These are phyloP conservation scores for Hamamelis virginiana DNA, from an alignment of 164 flowering plant genomes.

Conservation along the genomic window DNA sequence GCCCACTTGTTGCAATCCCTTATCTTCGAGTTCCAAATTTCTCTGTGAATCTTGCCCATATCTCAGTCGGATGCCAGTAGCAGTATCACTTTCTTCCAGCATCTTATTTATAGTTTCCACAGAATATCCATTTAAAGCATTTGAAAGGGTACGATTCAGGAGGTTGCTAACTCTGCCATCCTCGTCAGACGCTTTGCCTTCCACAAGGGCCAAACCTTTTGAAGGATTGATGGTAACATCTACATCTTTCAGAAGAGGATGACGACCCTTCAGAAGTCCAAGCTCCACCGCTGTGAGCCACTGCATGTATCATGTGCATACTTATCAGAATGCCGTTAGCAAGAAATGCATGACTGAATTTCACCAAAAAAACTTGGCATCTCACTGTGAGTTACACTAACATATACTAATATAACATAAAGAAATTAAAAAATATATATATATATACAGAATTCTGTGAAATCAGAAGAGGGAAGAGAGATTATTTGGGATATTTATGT, in stretches of 20 bases:
- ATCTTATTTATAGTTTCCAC: constrained; percentile 21
- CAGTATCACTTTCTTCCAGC: constrained; percentile 28
- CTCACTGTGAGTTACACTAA: not conserved
- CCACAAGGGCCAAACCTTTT: constrained; percentile 50
- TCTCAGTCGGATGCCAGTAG: constrained; percentile 7
- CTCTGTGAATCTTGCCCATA: constrained; percentile 18
- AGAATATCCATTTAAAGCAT: constrained; percentile 27
- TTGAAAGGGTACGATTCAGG: constrained; percentile 26
- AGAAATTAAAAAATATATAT: too few species aligned
- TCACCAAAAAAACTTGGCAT: not conserved
- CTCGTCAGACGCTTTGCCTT: constrained; percentile 34
- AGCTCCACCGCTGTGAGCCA: constrained; percentile 97
- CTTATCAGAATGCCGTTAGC: constrained; percentile 16
- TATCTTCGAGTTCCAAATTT: constrained; percentile 13
- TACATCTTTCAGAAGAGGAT: constrained; percentile 84
- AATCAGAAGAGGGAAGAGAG: too few species aligned
- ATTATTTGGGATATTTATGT: too few species aligned
- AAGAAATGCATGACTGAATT: constrained; percentile 1
- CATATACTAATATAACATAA: too few species aligned
- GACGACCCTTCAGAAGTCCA: constrained; percentile 94
- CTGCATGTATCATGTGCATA: constrained; percentile 40
- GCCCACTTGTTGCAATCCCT: constrained; percentile 20
- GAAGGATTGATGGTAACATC: constrained; percentile 77
- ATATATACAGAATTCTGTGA: too few species aligned
- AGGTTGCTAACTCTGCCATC: constrained; percentile 21